Evolutionary conservation across 1,284 basidiomycete species (phyloP).

Genomic region (Trichosporon sp.): DNA sequence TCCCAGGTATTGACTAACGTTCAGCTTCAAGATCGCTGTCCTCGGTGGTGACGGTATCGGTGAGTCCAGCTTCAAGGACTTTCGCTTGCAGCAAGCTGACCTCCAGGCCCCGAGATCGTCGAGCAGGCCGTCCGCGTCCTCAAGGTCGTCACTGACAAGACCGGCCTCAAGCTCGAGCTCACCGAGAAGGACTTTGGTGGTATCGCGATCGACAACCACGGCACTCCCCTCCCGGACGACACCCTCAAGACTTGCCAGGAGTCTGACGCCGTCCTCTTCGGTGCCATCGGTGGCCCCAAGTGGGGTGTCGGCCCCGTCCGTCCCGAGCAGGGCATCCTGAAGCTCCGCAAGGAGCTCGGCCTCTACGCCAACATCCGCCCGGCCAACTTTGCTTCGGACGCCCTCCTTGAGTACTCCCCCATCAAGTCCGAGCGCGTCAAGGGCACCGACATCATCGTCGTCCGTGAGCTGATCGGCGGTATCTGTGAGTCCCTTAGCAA

Average conservation of each 20-base stretch:
- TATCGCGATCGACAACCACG: constrained; percentile 80
- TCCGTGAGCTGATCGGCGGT: constrained; percentile 91
- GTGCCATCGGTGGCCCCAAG: constrained; percentile 94
- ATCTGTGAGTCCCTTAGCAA: constrained; percentile 47
- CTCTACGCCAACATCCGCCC: constrained; percentile 98
- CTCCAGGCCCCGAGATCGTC: constrained; percentile 83
- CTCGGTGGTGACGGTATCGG: constrained; percentile 97
- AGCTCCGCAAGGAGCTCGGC: constrained; percentile 88
- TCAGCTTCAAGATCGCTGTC: constrained; percentile 71
- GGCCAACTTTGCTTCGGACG: constrained; percentile 87
- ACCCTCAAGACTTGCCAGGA: constrained; percentile 82
- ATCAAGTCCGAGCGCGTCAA: constrained; percentile 78
- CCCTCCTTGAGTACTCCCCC: constrained; percentile 86
- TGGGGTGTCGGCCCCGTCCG: constrained; percentile 93
- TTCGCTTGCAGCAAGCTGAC: constrained; percentile 10
- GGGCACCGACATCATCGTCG: constrained; percentile 87
- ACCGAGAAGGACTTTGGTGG: constrained; percentile 79
- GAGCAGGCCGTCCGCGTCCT: constrained; percentile 84
- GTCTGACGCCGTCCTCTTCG: constrained; percentile 89
- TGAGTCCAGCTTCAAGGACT: constrained; percentile 51
- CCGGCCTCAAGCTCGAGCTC: constrained; percentile 69
- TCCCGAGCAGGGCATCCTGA: constrained; percentile 90
- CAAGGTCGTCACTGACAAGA: constrained; percentile 64
- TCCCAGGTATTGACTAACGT: not conserved
- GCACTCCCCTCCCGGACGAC: constrained; percentile 75